Evolutionary conservation across 2,329 filamentous ascomycete genomes (phyloP), one percentile per base, ranked within the genome.

Genomic region (Whalleya microplaca): DNA sequence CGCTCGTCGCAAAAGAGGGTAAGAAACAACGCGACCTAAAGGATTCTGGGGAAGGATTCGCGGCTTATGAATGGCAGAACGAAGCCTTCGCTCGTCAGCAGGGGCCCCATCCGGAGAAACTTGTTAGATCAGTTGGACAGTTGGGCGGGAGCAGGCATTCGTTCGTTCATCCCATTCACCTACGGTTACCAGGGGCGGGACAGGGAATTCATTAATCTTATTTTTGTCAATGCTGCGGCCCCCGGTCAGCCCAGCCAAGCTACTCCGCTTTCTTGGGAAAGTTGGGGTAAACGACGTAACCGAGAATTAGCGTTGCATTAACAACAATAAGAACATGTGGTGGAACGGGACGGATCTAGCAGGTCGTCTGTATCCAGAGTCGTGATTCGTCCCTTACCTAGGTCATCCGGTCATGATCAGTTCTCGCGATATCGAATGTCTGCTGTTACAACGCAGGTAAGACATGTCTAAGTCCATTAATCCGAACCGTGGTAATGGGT

Each of bases 181-280:
- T 37, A 51, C 57, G 52, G 58, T 57, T 53, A 47, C 44, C 55
- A 49, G 43, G 43, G 53, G 45, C 55, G 56, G 56, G 55, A 58
- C 48, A 52, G 63, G 64, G 63, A 65, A 63, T 65, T 64, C 59
- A 56, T 61, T 63, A 61, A 61, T 56, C 59, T 66, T 60, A 54
- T 63, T 61, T 65, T 53, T 47, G 41, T 4, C 23, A 27, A 27
- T 27, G 4, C 32, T 37, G 49, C 47, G 55, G 27, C 53, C 58
- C 58, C 58, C 43, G 50, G 21, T 56, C 52, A 56, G 53, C 58
- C 55, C 56, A 54, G 52, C 40, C 40, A 45, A 67, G 64, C 66
- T 65, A 65, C 66, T 69, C 67, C 66, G 65, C 67, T 62, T 67
- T 66, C 64, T 66, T 66, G 64, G 64, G 62, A 67, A 68, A 66